phyloP scores from a whole-genome alignment of 805 yeast genomes.

The Myxozyma kluyveri region DNA sequence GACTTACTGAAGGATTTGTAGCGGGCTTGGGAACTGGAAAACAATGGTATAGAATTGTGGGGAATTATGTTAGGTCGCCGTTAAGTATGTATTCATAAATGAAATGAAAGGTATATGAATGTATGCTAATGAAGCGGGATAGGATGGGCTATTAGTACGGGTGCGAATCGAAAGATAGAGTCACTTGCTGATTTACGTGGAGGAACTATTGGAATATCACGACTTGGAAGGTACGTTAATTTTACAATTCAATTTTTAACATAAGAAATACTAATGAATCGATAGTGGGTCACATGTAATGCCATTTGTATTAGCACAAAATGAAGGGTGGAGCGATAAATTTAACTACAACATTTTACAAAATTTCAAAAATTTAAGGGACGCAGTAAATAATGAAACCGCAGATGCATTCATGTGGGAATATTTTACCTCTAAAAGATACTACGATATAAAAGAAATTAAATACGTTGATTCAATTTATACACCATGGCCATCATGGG shows the following conservation, averaged over 20 bases:
- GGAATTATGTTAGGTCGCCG: conserved; percentile 83
- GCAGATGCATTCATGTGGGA: conserved; percentile 97
- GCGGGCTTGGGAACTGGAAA: conserved; percentile 76
- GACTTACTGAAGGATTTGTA: conserved; percentile 87
- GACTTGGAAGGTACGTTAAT: conserved; percentile 64
- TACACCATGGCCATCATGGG: conserved; percentile 98
- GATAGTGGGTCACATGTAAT: conserved; percentile 75
- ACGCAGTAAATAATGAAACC: conserved; percentile 62
- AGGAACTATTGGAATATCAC: conserved; percentile 68
- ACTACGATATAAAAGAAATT: conserved; percentile 76
- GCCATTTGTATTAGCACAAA: conserved; percentile 77
- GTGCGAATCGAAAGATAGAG: conserved; percentile 53
- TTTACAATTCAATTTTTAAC: background rate
- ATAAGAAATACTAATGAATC: background rate
- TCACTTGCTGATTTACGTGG: conserved; percentile 55
- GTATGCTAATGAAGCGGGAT: background rate
- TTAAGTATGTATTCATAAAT: conserved; percentile 44
- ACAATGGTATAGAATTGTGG: conserved; percentile 61
- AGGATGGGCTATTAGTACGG: conserved; percentile 82
- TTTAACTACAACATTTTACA: conserved; percentile 53
- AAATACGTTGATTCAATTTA: conserved; percentile 81
- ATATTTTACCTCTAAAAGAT: conserved; percentile 80
- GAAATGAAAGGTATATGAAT: background rate
- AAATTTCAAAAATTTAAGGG: conserved; percentile 73
- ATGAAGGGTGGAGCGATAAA: conserved; percentile 47